Evolutionary conservation across 768 basidiomycete species (phyloP).

Genomic region (Mycena leptocephala): DNA sequence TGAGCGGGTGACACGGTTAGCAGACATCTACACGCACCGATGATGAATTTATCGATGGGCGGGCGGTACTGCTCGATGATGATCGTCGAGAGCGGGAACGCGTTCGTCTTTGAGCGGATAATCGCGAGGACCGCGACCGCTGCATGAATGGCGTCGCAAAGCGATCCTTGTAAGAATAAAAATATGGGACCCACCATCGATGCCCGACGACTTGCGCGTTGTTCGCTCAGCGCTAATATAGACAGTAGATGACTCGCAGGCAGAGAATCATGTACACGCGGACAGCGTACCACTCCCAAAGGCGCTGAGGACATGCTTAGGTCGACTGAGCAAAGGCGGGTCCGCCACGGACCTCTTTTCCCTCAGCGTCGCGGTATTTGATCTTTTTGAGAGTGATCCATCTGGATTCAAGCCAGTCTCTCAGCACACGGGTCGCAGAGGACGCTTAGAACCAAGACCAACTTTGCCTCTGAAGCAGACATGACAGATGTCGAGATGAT

Average conservation of each 20-base stretch:
- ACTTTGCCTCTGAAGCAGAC: slow-evolving; percentile 73
- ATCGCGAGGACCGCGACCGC: slow-evolving; percentile 91
- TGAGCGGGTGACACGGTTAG: background rate
- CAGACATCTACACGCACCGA: slow-evolving; percentile 64
- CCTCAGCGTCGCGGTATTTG: slow-evolving; percentile 84
- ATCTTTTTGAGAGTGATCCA: slow-evolving; percentile 92
- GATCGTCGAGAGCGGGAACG: slow-evolving; percentile 84
- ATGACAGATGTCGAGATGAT: slow-evolving; percentile 70
- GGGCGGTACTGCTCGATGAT: slow-evolving; percentile 96
- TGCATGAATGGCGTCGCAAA: slow-evolving; percentile 46
- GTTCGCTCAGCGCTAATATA: slow-evolving; percentile 76
- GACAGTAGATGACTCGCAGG: background rate
- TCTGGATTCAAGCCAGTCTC: slow-evolving; percentile 64
- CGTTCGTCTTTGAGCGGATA: slow-evolving; percentile 80
- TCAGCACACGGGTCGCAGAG: background rate
- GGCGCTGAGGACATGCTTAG: slow-evolving; percentile 61
- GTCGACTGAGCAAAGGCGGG: slow-evolving; percentile 8
- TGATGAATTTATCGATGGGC: slow-evolving; percentile 81
- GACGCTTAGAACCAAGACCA: slow-evolving; percentile 33
- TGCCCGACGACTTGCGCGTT: slow-evolving; percentile 81
- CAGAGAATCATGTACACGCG: background rate
- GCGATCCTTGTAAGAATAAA: background rate
- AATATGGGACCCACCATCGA: slow-evolving; percentile 75
- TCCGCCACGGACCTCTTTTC: slow-evolving; percentile 70
- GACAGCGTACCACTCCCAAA: slow-evolving; percentile 78